Conservation (phyloP, 805 yeast genomes). For the Spencermartinsiella europaea region DNA sequence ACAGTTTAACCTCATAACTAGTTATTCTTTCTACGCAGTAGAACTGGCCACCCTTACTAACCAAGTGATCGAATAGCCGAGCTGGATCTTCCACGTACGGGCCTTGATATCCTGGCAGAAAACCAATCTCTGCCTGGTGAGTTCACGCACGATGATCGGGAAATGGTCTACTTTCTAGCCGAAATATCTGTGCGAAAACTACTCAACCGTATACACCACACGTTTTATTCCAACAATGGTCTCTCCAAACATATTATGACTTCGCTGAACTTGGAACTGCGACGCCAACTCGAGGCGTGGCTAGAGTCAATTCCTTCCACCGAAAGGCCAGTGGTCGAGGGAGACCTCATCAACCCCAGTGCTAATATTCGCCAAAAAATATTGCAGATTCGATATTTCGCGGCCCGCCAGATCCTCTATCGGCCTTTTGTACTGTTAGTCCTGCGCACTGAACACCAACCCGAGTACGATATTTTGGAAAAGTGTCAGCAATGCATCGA, state of each 20-base stretch:
- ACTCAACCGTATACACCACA: constrained; percentile 19
- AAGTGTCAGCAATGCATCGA: constrained; percentile 6
- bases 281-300: constrained; percentile 14
- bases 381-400: constrained; percentile 11
- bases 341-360: not conserved
- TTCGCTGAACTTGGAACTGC: constrained; percentile 6
- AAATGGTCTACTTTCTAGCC: constrained; percentile 16
- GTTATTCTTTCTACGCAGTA: no score
- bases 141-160: constrained; percentile 1
- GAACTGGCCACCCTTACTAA: no score
- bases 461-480: constrained; percentile 1
- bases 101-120: constrained; percentile 10
- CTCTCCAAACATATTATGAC: not conserved
- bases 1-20: no score
- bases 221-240: constrained; percentile 5
- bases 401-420: constrained; percentile 11
- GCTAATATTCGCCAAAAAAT: constrained; percentile 5
- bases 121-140: constrained; percentile 10
- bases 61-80: constrained; percentile 12
- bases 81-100: constrained; percentile 13
- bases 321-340: constrained; percentile 7
- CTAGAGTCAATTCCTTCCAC: constrained; percentile 11
- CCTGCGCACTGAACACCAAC: not conserved
- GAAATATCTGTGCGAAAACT: constrained; percentile 20
- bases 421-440: constrained; percentile 13